Percentiles rank a stretch among this genome's conserved stretches.
These are phyloP conservation scores for Solanum neorickii DNA, from an alignment of 257 asterid species.

Conservation along the genomic window DNA sequence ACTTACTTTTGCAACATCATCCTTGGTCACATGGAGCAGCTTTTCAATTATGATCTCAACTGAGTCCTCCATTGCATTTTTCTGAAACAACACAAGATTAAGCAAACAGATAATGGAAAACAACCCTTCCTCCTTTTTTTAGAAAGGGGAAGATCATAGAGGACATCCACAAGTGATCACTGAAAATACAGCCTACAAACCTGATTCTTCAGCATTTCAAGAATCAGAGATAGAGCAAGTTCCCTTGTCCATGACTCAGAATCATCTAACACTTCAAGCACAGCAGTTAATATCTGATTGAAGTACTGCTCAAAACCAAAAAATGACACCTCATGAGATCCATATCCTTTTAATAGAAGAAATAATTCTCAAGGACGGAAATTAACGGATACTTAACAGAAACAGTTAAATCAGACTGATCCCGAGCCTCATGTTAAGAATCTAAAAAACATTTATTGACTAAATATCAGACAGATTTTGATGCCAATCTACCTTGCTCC, in stretches of 20 bases:
- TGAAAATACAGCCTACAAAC: constrained; percentile 21
- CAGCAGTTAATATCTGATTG: constrained; percentile 92
- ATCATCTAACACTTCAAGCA: constrained; percentile 90
- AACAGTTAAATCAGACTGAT: not conserved
- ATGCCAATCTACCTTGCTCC: constrained; percentile 65
- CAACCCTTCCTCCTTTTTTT: not conserved
- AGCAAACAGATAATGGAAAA: not conserved
- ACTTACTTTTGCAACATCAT: constrained; percentile 59
- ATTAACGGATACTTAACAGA: not conserved
- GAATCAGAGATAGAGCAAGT: constrained; percentile 57
- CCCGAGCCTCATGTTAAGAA: not conserved
- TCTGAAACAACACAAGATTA: constrained; percentile 33
- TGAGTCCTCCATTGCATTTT: constrained; percentile 85
- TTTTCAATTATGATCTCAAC: constrained; percentile 86
- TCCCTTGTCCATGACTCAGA: constrained; percentile 73
- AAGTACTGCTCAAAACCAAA: constrained; percentile 56
- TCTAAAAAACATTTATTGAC: not conserved
- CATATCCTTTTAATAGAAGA: not conserved
- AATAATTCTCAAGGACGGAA: not conserved
- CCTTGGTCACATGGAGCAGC: constrained; percentile 84
- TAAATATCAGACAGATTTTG: not conserved
- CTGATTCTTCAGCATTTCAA: constrained; percentile 96
- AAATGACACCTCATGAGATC: not conserved
- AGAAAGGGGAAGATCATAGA: not conserved
- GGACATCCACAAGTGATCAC: not conserved